Conservation (phyloP, 768 basidiomycete genomes). For the Naganishia kalamii region DNA sequence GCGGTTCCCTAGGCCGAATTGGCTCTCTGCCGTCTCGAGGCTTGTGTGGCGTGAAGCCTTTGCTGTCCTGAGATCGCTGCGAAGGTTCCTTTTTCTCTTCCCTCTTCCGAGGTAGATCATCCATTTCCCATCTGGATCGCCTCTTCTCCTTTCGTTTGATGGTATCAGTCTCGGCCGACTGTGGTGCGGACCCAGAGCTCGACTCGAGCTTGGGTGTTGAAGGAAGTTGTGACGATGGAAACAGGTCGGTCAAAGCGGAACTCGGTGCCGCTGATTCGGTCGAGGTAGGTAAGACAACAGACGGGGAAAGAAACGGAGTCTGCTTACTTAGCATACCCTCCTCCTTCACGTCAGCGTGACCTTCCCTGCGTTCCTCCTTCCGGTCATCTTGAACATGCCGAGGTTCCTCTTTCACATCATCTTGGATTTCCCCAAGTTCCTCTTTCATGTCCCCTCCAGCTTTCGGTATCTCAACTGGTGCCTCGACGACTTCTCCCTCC, state of each 20-base stretch:
- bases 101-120: background rate
- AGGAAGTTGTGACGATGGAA: no score
- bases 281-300: no score
- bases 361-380: no score
- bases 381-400: no score
- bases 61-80: background rate
- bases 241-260: no score
- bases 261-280: no score
- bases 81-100: background rate
- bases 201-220: no score
- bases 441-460: background rate
- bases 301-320: no score
- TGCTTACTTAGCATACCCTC: no score
- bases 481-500: conserved; percentile 3
- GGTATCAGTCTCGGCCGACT: background rate
- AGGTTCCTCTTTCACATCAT: background rate
- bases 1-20: no score
- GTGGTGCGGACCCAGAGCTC: no score
- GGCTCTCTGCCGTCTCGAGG: background rate
- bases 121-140: background rate
- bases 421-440: background rate
- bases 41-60: background rate
- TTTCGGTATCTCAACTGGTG: background rate
- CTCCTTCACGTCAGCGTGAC: no score
- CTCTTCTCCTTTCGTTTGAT: background rate